Conservation (phyloP, 345 rosid genomes). For the rapeseed (Brassica napus) region DNA sequence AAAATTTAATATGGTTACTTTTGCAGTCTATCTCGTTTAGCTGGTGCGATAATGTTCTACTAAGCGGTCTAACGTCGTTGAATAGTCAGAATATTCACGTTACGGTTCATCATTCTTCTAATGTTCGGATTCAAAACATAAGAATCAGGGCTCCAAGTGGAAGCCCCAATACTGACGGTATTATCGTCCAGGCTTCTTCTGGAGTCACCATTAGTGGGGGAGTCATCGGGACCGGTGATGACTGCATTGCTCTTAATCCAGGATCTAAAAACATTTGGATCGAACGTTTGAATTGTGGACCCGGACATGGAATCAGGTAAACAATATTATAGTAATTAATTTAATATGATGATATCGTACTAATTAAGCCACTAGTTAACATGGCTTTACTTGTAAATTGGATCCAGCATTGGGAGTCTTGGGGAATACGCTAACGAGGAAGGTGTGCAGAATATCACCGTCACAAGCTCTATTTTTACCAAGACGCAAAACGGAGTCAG, state of each 20-base stretch:
- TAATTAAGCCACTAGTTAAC: neutral
- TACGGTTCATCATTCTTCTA: conserved; percentile 42
- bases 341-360: neutral
- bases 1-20: neutral
- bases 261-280: conserved; percentile 51
- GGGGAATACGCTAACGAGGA: conserved; percentile 43
- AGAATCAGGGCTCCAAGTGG: conserved; percentile 46
- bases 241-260: conserved; percentile 57
- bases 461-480: conserved; percentile 40
- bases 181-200: conserved; percentile 47
- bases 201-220: conserved; percentile 46
- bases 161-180: conserved; percentile 67
- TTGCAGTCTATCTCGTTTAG: conserved; percentile 50
- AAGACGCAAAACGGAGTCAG: conserved; percentile 55
- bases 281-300: conserved; percentile 54
- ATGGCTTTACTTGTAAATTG: conserved; percentile 9
- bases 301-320: conserved; percentile 70
- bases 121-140: conserved; percentile 44
- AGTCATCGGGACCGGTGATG: conserved; percentile 55
- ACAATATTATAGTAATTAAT: neutral
- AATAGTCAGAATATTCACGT: conserved; percentile 54
- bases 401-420: conserved; percentile 57
- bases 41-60: conserved; percentile 41
- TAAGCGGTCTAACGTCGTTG: conserved; percentile 50
- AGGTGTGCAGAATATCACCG: conserved; percentile 49